Conservation (phyloP, 768 basidiomycete genomes). For the Chiua virens region DNA sequence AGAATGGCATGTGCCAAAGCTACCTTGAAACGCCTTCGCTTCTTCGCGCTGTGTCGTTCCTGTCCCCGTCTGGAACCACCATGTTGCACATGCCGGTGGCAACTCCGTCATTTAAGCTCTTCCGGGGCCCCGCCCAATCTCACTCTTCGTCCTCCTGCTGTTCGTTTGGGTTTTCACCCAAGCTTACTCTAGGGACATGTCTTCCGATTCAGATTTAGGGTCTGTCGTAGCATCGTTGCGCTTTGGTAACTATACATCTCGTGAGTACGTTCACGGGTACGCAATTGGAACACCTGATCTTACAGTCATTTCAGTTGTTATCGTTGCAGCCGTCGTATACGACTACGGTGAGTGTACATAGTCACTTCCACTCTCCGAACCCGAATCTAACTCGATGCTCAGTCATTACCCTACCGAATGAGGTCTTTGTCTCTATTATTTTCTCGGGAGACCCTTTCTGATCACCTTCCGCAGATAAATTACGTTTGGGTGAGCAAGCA, state of each 20-base stretch:
- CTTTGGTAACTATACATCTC: slow-evolving; percentile 6
- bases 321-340: slow-evolving; percentile 12
- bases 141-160: background rate
- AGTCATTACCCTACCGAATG: slow-evolving; percentile 18
- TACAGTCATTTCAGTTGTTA: slow-evolving; percentile 9
- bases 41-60: too few relatives aligned
- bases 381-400: background rate
- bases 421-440: slow-evolving; percentile 6
- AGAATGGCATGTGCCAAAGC: too few relatives aligned
- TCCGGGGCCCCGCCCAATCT: background rate
- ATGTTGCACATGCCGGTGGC: too few relatives aligned
- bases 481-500: slow-evolving; percentile 18
- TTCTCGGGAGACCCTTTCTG: background rate
- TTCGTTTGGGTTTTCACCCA: too few relatives aligned
- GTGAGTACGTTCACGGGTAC: background rate
- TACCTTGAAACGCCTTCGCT: too few relatives aligned
- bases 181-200: slow-evolving; percentile 3
- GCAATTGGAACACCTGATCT: background rate
- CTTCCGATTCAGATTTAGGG: slow-evolving; percentile 11
- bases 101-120: too few relatives aligned
- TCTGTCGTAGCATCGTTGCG: slow-evolving; percentile 5
- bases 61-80: too few relatives aligned
- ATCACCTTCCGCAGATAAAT: slow-evolving; percentile 7
- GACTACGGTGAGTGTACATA: slow-evolving; percentile 18
- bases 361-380: background rate